These are phyloP conservation scores for Phascolomyces articulosus DNA, from an alignment of 371 early-diverging fungal genomes.

Conservation along the genomic window DNA sequence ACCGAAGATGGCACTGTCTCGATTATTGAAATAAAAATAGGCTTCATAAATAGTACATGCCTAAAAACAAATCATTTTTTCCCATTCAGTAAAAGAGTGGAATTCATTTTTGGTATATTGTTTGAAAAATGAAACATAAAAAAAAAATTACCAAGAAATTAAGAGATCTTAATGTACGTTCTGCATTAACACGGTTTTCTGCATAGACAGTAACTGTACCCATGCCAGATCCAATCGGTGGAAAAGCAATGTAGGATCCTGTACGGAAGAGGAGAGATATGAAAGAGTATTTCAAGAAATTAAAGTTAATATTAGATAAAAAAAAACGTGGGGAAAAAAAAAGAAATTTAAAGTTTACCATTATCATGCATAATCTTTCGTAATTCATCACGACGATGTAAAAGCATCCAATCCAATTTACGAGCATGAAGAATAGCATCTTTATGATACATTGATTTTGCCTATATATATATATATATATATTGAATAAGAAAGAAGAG, in stretches of 20 bases:
- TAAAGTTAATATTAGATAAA: not conserved
- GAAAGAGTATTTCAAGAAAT: not conserved
- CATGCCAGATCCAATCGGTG: conserved; percentile 61
- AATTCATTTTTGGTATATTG: not conserved
- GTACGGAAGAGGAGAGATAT: not conserved
- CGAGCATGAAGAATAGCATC: conserved; percentile 47
- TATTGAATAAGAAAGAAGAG: too few species aligned
- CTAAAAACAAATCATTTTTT: conserved; percentile 19
- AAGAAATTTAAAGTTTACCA: conserved; percentile 34
- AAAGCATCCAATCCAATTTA: conserved; percentile 80
- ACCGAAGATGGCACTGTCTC: conserved; percentile 36
- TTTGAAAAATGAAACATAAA: not conserved
- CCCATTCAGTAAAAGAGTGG: too few species aligned
- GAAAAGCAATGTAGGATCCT: conserved; percentile 65
- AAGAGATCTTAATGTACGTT: conserved; percentile 70
- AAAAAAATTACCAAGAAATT: conserved; percentile 65
- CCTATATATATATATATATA: conserved; percentile 19
- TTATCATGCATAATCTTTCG: conserved; percentile 79
- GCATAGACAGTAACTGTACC: conserved; percentile 64
- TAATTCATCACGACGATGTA: conserved; percentile 62
- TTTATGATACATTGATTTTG: conserved; percentile 54
- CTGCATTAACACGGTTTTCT: conserved; percentile 73
- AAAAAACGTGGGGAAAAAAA: not conserved
- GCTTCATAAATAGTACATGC: conserved; percentile 64
- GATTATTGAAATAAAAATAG: conserved; percentile 52